Conservation (phyloP, 1,284 basidiomycete genomes). For the Puccinia triticina region DNA sequence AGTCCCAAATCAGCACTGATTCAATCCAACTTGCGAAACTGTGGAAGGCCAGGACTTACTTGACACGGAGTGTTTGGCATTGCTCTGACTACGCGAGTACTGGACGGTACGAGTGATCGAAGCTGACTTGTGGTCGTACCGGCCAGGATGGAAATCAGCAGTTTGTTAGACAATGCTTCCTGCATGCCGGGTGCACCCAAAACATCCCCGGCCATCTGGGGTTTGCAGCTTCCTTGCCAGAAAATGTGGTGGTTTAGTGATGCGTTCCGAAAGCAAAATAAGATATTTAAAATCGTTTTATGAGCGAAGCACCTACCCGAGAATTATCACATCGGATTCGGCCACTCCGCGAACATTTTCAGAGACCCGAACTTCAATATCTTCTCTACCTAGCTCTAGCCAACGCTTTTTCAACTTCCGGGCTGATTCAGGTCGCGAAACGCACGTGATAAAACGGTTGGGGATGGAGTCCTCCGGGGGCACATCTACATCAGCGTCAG, state of each 20-base stretch:
- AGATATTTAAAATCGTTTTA: background rate
- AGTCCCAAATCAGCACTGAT: background rate
- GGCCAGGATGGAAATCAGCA: constrained; percentile 93
- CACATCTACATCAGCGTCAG: constrained; percentile 52
- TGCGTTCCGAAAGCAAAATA: background rate
- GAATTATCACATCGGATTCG: constrained; percentile 79
- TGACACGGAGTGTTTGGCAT: constrained; percentile 99
- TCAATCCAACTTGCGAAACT: background rate
- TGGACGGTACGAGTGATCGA: constrained; percentile 71
- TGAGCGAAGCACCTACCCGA: constrained; percentile 70
- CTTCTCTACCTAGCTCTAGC: constrained; percentile 60
- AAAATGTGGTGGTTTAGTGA: background rate
- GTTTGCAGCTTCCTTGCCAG: constrained; percentile 75
- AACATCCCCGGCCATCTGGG: constrained; percentile 79
- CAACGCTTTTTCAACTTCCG: constrained; percentile 68
- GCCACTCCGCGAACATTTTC: constrained; percentile 74
- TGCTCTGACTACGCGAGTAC: constrained; percentile 85
- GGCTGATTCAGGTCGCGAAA: constrained; percentile 76
- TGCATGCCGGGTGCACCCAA: constrained; percentile 77
- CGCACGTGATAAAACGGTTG: constrained; percentile 83
- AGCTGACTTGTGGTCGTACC: constrained; percentile 88
- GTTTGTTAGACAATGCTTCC: constrained; percentile 82
- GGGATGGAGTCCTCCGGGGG: constrained; percentile 65
- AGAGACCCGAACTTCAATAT: constrained; percentile 72
- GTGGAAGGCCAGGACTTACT: constrained; percentile 62